phyloP scores from a whole-genome alignment of 495 filamentous ascomycete species.

The Penicillium soppii region DNA sequence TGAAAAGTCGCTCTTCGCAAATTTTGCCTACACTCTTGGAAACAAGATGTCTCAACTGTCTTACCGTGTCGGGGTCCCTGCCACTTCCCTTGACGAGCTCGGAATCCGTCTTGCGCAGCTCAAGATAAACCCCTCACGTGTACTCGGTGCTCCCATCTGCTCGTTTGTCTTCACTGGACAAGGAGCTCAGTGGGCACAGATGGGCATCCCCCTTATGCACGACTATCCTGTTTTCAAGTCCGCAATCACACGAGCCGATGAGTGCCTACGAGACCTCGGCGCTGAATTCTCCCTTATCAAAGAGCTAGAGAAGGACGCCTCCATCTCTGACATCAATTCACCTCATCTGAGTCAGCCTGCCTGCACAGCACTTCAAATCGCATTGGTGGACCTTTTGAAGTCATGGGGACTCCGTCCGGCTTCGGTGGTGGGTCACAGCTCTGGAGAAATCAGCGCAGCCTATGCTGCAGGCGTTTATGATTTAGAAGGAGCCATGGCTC shows the following conservation, averaged over 20 bases:
- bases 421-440: slow-evolving; percentile 39
- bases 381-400: slow-evolving; percentile 30
- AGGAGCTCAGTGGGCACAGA: slow-evolving; percentile 42
- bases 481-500: slow-evolving; percentile 27
- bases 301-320: slow-evolving; percentile 8
- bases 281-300: slow-evolving; percentile 23
- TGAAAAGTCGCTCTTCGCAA: slow-evolving; percentile 27
- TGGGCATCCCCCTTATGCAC: slow-evolving; percentile 32
- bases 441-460: slow-evolving; percentile 43
- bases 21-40: slow-evolving; percentile 30
- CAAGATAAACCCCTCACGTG: slow-evolving; percentile 19
- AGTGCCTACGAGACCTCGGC: slow-evolving; percentile 18
- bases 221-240: slow-evolving; percentile 25
- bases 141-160: slow-evolving; percentile 19
- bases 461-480: slow-evolving; percentile 31
- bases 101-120: slow-evolving; percentile 24
- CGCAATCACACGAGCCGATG: slow-evolving; percentile 17
- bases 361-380: slow-evolving; percentile 40
- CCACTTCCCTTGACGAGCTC: slow-evolving; percentile 25
- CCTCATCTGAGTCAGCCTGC: slow-evolving; percentile 32
- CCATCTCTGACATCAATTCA: slow-evolving; percentile 16
- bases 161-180: slow-evolving; percentile 42
- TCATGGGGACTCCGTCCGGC: slow-evolving; percentile 33
- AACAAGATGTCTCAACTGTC: slow-evolving; percentile 26
- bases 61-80: slow-evolving; percentile 25